These are phyloP conservation scores for Zhuliangozyma blackwelliae DNA, from an alignment of 1,139 yeast genomes.

Conservation along the genomic window DNA sequence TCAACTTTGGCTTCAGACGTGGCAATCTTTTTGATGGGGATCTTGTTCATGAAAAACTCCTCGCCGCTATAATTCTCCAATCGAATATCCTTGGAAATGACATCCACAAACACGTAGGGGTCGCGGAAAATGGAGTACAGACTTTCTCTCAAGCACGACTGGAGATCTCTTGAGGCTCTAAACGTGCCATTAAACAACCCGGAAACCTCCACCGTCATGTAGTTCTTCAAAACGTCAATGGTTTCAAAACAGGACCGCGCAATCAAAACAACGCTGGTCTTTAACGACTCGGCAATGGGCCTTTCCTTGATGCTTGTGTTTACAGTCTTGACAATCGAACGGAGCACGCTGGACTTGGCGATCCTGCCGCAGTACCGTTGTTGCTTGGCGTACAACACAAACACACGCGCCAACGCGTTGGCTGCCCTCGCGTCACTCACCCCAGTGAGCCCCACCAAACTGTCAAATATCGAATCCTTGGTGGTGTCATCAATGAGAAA, in stretches of 20 bases:
- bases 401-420: constrained; percentile 10
- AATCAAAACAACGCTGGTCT: constrained; percentile 31
- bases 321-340: constrained; percentile 13
- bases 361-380: constrained; percentile 37
- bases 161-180: constrained; percentile 42
- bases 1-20: constrained; percentile 5
- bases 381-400: constrained; percentile 50
- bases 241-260: constrained; percentile 72
- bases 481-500: constrained; percentile 22
- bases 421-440: constrained; percentile 6
- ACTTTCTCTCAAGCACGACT: constrained; percentile 50
- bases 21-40: constrained; percentile 13
- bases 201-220: constrained; percentile 48
- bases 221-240: constrained; percentile 41
- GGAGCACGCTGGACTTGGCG: constrained; percentile 36
- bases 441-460: constrained; percentile 1
- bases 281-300: constrained; percentile 9
- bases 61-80: constrained; percentile 44
- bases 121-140: constrained; percentile 56
- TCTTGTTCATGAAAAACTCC: constrained; percentile 12
- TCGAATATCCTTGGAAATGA: constrained; percentile 45
- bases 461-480: constrained; percentile 37
- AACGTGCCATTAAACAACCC: constrained; percentile 26
- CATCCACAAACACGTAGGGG: constrained; percentile 52
- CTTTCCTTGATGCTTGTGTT: constrained; percentile 5